Base-by-base conservation (phyloP, 306 rosid species). In the Quercus gilva region DNA sequence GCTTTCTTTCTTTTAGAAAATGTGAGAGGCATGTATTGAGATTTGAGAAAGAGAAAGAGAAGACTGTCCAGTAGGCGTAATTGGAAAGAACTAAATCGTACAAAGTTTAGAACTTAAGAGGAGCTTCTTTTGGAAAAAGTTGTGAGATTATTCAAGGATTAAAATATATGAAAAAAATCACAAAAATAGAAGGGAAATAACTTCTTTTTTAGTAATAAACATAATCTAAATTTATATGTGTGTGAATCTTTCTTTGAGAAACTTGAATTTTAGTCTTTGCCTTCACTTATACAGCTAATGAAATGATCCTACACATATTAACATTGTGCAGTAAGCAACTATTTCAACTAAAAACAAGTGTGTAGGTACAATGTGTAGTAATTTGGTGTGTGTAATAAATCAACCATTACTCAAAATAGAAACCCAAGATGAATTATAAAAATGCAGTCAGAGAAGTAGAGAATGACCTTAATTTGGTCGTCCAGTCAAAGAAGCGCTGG, bases 211-310 rank as follows among this genome's bases (percentile, higher is more conserved):
- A 41, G 0, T 41, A 2, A 41, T 41, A 8, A 41, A 8, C 11
- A 0, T 8, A 37, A 37, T 37, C 10, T 37, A 37, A 37, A 0
- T 6, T 37, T 37, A 37, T 41, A 41, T 2, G 2, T 0, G 0
- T 7, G 12, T 41, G 1, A 8, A 41, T 0, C 0, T 41, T 41
- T 41, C 0, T 41, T 41, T 0, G 1, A 41, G 0, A 41, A 0
- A 0, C 3, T 0, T 41, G 0, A 41, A 41, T 41, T 8, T 0
- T 0, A 0, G 0, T 0, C 0, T 41, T 8, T 8, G 0, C 0
- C 2, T 8, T 0, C 2, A 41, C 11, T 8, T 8, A 8, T 2
- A 41, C 2, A 6, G 0, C 2, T 8, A 7, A 41, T 37, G 43
- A 37, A 1, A 7, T 37, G 43, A 37, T 37, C 43, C 6, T 35